phyloP scores from a whole-genome alignment of 768 basidiomycete genomes.

The Candolleomyces aberdarensis region DNA sequence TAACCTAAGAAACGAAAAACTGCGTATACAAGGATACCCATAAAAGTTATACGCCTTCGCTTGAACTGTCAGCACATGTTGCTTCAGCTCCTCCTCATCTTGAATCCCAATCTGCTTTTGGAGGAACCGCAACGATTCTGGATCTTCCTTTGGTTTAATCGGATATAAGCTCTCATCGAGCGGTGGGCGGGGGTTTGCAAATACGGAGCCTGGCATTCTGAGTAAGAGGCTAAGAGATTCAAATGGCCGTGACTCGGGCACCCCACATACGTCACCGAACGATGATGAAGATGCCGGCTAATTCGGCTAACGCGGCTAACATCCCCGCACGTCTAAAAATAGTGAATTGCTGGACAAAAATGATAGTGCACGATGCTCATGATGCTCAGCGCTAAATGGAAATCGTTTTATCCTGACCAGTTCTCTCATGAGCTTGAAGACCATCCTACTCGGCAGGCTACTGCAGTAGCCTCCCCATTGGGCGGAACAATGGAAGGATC shows the following conservation, averaged over 20 bases:
- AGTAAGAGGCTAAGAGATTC: too few relatives aligned
- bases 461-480: neutral
- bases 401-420: too few relatives aligned
- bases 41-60: constrained; percentile 31
- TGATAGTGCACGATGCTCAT: too few relatives aligned
- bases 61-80: constrained; percentile 30
- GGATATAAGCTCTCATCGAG: neutral
- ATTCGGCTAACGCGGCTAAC: too few relatives aligned
- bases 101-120: constrained; percentile 27
- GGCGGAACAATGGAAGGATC: constrained; percentile 3
- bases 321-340: too few relatives aligned
- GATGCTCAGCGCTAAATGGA: too few relatives aligned
- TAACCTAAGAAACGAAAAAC: constrained; percentile 33
- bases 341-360: too few relatives aligned
- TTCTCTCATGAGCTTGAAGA: too few relatives aligned
- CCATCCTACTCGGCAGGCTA: too few relatives aligned
- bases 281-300: too few relatives aligned
- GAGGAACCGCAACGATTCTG: constrained; percentile 20
- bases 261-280: too few relatives aligned
- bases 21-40: constrained; percentile 36
- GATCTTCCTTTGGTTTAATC: constrained; percentile 16
- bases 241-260: too few relatives aligned
- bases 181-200: neutral
- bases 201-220: neutral
- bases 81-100: constrained; percentile 24